Evolutionary conservation across 164 flowering plant species (phyloP), one percentile per base, ranked within the genome.

Genomic region (Tetrastigma voinierianum): DNA sequence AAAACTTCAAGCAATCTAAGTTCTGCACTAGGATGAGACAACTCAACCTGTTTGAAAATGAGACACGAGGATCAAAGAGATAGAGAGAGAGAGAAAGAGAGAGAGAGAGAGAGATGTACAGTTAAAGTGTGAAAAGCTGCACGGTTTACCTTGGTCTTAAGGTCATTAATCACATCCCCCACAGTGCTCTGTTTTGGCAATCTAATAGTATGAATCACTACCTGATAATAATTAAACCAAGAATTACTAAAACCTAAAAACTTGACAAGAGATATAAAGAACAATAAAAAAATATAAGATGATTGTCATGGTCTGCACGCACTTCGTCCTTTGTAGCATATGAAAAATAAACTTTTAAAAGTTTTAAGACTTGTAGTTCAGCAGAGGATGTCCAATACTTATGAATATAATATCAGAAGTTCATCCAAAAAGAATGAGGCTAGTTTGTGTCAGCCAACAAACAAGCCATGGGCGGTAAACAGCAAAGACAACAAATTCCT

Each of bases 381-480:
- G 95, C 32, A 89, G 81, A 53, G 97, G 66, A 91, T 86, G 68
- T 89, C 97, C 76, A 91, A 67, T 16, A 91, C 87, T 79, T 91
- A 92, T 71, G 87, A 92, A 64, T 92, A 90, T 66, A 92, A 92
- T 86, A 73, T 92, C 89, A 4, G 96, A 81, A 44, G 76, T 83
- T 96, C 90, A 77, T n/a, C 20, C 25, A 60, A 24, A 53, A 59
- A 14, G 46, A 67, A 51, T 52, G 14, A 13, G 46, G 64, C 10
- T 18, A 9, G 51, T 7, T 21, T 45, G 20, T 68, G 55, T 18
- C 43, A 46, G 58, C 57, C 15, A 7, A 8, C 43, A 2, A 32
- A 15, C 16, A 58, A 9, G 17, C 51, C 32, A 4, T 62, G 2
- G 19, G n/a, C n/a, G n/a, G n/a, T n/a, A 11, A 40, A 24, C n/a